A percentile compares a stretch with the other conserved stretches of the same genome.
phyloP scores from a whole-genome alignment of 305 asterid genomes.

The Solanum hybrid region DNA sequence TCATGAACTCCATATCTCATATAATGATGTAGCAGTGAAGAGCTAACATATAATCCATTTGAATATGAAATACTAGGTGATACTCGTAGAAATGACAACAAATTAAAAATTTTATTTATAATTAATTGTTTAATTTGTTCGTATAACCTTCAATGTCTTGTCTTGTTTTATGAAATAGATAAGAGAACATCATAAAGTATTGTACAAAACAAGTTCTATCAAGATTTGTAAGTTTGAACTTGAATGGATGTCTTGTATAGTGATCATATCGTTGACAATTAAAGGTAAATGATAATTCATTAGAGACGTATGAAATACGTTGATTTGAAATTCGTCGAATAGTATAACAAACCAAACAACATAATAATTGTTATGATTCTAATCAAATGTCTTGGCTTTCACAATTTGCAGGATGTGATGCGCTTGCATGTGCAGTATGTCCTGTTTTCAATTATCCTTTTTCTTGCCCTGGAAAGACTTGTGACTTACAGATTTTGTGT shows the following conservation, averaged over 20 bases:
- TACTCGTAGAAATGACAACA: neutral
- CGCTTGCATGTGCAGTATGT: constrained; percentile 91
- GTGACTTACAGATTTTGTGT: constrained; percentile 5
- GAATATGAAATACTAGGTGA: neutral
- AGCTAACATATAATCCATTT: neutral
- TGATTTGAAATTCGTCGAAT: too few species aligned
- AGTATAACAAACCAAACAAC: neutral
- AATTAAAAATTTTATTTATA: too few species aligned
- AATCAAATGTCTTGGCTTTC: constrained; percentile 14
- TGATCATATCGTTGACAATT: neutral
- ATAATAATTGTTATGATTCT: constrained; percentile 5
- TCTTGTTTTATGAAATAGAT: neutral
- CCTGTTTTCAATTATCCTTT: constrained; percentile 2
- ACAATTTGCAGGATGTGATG: constrained; percentile 76
- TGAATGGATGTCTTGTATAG: neutral
- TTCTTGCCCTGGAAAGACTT: constrained; percentile 4
- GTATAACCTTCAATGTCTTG: neutral
- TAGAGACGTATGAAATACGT: neutral
- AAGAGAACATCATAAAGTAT: neutral
- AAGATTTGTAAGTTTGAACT: neutral
- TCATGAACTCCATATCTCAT: neutral
- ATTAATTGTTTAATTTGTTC: too few species aligned
- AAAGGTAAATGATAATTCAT: neutral
- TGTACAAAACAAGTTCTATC: neutral
- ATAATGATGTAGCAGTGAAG: neutral